Conservation (phyloP, 2,329 filamentous ascomycete genomes). For the Daldinia sp. region DNA sequence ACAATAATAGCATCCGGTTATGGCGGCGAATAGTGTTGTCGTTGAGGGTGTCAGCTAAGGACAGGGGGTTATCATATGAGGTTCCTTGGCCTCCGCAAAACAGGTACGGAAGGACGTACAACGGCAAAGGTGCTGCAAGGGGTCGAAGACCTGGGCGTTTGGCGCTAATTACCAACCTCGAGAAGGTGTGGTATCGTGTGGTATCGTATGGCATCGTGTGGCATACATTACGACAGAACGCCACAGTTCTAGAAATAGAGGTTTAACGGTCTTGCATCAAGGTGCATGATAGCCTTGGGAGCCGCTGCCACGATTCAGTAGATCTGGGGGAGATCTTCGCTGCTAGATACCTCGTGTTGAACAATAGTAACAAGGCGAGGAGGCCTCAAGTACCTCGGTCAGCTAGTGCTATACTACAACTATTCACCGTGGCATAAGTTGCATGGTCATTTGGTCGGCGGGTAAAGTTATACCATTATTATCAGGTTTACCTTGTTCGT, state of each 20-base stretch:
- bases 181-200: conserved; percentile 8
- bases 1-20: conserved; percentile 21
- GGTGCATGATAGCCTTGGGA: conserved; percentile 34
- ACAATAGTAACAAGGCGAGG: conserved; percentile 36
- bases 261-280: conserved; percentile 40
- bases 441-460: neutral
- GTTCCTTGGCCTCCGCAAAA: conserved; percentile 22
- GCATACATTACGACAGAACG: conserved; percentile 19
- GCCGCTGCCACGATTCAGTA: conserved; percentile 21
- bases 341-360: conserved; percentile 37
- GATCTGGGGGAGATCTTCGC: conserved; percentile 30
- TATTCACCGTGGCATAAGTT: neutral
- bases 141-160: conserved; percentile 12
- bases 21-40: conserved; percentile 23
- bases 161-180: conserved; percentile 25
- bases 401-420: conserved; percentile 12
- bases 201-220: conserved; percentile 16
- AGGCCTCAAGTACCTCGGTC: conserved; percentile 8
- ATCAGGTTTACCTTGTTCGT: neutral
- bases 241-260: conserved; percentile 29
- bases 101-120: conserved; percentile 24
- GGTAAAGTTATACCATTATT: neutral
- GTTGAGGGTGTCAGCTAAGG: conserved; percentile 25
- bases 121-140: conserved; percentile 39
- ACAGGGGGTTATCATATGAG: conserved; percentile 22